phyloP scores from a whole-genome alignment of 305 asterid species.

The Rubia peregrina region DNA sequence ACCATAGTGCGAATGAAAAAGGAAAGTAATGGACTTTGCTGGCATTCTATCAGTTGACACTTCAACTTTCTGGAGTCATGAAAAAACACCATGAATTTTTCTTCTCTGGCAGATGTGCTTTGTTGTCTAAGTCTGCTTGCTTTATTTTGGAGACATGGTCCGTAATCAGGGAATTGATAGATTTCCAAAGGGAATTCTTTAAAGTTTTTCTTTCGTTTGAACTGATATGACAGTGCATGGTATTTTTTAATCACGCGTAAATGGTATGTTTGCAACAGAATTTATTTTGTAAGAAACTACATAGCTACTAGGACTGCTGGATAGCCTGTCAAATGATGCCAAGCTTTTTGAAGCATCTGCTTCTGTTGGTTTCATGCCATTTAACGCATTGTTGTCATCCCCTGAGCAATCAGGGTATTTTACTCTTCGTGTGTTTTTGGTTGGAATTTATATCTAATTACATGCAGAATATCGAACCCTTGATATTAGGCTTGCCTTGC shows the following conservation, averaged over 20 bases:
- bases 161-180: not conserved
- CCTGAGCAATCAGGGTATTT: not conserved
- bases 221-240: not conserved
- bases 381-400: not conserved
- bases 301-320: not conserved
- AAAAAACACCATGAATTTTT: not conserved
- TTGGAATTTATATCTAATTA: slow-evolving; percentile 1
- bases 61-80: not conserved
- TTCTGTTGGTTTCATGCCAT: not conserved
- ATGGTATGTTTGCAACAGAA: not conserved
- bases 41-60: not conserved
- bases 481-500: slow-evolving; percentile 4
- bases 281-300: not conserved
- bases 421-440: not conserved
- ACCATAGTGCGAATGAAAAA: not conserved
- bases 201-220: not conserved
- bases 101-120: not conserved
- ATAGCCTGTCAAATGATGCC: not conserved
- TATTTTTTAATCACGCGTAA: not conserved
- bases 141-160: not conserved
- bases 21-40: not conserved
- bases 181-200: not conserved
- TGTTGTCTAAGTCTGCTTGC: not conserved
- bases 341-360: not conserved
- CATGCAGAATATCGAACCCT: not conserved